These are phyloP conservation scores for Caryopteris hybrid DNA, from an alignment of 305 asterid genomes.

Conservation along the genomic window DNA sequence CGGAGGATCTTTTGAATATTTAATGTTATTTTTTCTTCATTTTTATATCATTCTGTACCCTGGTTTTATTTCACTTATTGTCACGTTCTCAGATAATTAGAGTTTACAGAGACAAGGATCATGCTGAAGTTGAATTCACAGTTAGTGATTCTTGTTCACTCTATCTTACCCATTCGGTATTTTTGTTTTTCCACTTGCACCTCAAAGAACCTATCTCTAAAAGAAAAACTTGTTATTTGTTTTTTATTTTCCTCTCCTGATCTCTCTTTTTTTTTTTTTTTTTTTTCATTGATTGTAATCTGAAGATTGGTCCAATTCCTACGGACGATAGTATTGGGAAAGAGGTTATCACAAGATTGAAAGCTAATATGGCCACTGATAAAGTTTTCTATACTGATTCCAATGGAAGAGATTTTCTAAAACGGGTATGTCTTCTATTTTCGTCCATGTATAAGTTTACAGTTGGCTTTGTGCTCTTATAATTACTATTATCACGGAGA, in stretches of 20 bases:
- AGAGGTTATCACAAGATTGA: constrained; percentile 76
- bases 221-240: background rate
- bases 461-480: too few relatives aligned
- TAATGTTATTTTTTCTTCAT: too few relatives aligned
- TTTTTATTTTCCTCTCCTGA: background rate
- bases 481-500: too few relatives aligned
- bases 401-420: constrained; percentile 86
- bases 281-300: constrained; percentile 7
- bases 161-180: background rate
- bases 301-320: constrained; percentile 84
- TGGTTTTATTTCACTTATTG: background rate
- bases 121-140: constrained; percentile 84
- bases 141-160: constrained; percentile 37
- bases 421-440: constrained; percentile 50
- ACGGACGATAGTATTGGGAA: constrained; percentile 64
- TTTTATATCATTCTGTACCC: background rate
- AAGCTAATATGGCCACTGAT: constrained; percentile 63
- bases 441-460: too few relatives aligned
- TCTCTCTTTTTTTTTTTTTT: background rate
- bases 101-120: constrained; percentile 75
- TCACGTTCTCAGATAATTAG: constrained; percentile 52
- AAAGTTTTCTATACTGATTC: constrained; percentile 78
- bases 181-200: background rate
- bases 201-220: background rate
- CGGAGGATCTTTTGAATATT: background rate